Evolutionary conservation across 805 yeast genomes (phyloP).

Genomic region (Starmerella riodocensis): DNA sequence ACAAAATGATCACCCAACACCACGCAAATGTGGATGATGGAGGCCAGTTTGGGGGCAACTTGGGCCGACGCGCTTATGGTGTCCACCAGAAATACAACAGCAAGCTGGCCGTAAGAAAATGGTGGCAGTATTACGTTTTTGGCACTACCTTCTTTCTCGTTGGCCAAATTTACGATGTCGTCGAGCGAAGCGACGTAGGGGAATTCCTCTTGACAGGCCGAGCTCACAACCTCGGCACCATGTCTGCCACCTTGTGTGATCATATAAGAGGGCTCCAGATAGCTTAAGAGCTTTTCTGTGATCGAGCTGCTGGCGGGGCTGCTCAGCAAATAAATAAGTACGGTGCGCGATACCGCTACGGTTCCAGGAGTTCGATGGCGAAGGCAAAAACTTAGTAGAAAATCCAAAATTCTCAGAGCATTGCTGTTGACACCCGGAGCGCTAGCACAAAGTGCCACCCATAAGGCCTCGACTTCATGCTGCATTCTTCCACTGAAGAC

Average conservation of each 20-base stretch:
- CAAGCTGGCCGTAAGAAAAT: conserved; percentile 76
- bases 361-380: conserved; percentile 57
- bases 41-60: conserved; percentile 47
- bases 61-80: conserved; percentile 53
- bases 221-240: conserved; percentile 8
- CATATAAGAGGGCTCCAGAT: conserved; percentile 76
- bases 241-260: conserved; percentile 28
- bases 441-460: conserved; percentile 86
- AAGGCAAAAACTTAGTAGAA: conserved; percentile 52
- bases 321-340: conserved; percentile 51
- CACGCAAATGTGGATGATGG: conserved; percentile 64
- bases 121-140: conserved; percentile 33
- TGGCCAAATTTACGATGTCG: conserved; percentile 38
- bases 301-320: conserved; percentile 43
- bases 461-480: conserved; percentile 81
- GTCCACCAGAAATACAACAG: conserved; percentile 75
- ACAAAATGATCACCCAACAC: conserved; percentile 80
- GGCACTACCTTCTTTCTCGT: conserved; percentile 30
- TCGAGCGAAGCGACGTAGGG: conserved; percentile 71
- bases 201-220: conserved; percentile 28
- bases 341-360: conserved; percentile 68
- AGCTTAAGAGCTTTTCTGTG: conserved; percentile 47
- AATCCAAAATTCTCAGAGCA: conserved; percentile 58
- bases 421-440: conserved; percentile 42
- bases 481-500: conserved; percentile 60